Conservation (phyloP, 1,284 basidiomycete genomes). For the Tilletia setariae region DNA sequence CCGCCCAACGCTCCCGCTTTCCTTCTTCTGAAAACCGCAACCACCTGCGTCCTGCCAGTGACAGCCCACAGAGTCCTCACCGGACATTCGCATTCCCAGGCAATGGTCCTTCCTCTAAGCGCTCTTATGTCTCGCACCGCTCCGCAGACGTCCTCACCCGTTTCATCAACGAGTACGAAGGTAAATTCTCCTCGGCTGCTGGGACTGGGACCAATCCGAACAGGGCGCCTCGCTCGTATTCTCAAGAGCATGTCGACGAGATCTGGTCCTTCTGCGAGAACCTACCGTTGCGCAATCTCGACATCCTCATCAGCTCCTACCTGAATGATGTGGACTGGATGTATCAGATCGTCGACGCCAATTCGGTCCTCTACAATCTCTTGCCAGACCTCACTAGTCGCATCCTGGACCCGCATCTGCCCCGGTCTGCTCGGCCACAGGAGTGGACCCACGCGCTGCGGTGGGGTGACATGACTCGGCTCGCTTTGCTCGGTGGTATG, state of each 20-base stretch:
- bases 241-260: background rate
- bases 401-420: background rate
- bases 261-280: conserved; percentile 12
- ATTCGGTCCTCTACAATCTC: background rate
- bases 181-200: background rate
- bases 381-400: background rate
- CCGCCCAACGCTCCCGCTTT: no score
- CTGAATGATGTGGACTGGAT: conserved; percentile 10
- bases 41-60: no score
- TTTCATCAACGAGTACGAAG: conserved; percentile 4
- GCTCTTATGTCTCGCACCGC: background rate
- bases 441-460: background rate
- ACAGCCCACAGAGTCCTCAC: no score
- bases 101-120: background rate
- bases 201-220: no score
- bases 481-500: background rate
- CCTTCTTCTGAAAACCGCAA: no score
- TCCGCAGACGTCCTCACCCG: conserved; percentile 7
- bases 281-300: background rate
- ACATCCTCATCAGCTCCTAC: conserved; percentile 4
- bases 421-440: background rate
- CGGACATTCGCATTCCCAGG: no score
- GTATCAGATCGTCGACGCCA: conserved; percentile 9
- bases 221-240: background rate
- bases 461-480: conserved; percentile 9